Evolutionary conservation across 176 grass and related monocot genomes (phyloP).

Genomic region (Areca catechu): DNA sequence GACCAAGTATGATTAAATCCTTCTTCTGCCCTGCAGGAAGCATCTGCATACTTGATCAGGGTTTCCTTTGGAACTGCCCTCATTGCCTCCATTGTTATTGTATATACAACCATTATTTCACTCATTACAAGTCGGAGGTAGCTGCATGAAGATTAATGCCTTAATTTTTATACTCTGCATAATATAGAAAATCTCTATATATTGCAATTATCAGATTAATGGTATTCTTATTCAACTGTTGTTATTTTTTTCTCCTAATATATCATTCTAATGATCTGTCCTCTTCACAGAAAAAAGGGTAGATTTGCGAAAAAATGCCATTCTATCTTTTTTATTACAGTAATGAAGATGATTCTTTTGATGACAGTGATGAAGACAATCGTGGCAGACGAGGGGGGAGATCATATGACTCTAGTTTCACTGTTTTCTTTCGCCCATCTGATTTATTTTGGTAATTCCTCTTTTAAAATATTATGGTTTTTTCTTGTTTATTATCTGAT

Average conservation of each 20-base stretch:
- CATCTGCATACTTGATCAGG: constrained; percentile 69
- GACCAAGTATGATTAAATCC: too few species aligned
- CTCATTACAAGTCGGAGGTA: constrained; percentile 72
- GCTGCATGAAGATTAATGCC: too few species aligned
- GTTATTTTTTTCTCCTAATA: background rate
- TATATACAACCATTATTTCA: constrained; percentile 92
- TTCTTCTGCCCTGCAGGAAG: constrained; percentile 29
- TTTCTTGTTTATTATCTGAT: background rate
- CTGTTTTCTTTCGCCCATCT: constrained; percentile 43
- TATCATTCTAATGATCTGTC: background rate
- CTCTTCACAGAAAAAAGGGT: background rate
- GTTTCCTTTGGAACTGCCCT: constrained; percentile 93
- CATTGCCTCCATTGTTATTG: constrained; percentile 82
- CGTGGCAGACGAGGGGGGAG: constrained; percentile 52
- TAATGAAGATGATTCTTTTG: constrained; percentile 37
- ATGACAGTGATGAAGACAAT: constrained; percentile 65
- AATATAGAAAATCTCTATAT: too few species aligned
- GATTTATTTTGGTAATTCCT: constrained; percentile 90
- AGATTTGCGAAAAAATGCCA: background rate
- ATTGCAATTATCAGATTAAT: too few species aligned
- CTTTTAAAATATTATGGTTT: background rate
- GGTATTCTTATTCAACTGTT: too few species aligned
- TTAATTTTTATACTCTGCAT: too few species aligned
- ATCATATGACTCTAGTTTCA: constrained; percentile 59
- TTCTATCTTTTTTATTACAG: constrained; percentile 12